Percentiles rank a stretch among this genome's conserved stretches.
These are phyloP conservation scores for Triticum aestivum DNA, from an alignment of 176 grass and related monocot genomes.

Conservation along the genomic window IWGSC_CS_RefSeq_v2.1 NC_057804.1:1292715-1293214, in stretches of 20 bases:
- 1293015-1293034: constrained; percentile 47
- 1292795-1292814: constrained; percentile 19
- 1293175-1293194: constrained; percentile 16
- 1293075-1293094: not conserved
- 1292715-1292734: constrained; percentile 52
- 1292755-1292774: constrained; percentile 57
- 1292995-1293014: constrained; percentile 66
- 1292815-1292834: constrained; percentile 62
- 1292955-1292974: constrained; percentile 47
- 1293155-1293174: constrained; percentile 19
- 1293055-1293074: not conserved
- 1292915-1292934: constrained; percentile 52
- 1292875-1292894: constrained; percentile 44
- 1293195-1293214: constrained; percentile 31
- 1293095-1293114: not conserved
- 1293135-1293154: constrained; percentile 34
- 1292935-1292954: constrained; percentile 51
- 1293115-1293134: constrained; percentile 21
- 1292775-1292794: constrained; percentile 40
- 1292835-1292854: constrained; percentile 51
- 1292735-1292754: constrained; percentile 83
- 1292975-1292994: constrained; percentile 50
- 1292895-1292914: constrained; percentile 48
- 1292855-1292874: constrained; percentile 49
- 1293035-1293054: not conserved